Evolutionary conservation across 1,284 basidiomycete species (phyloP), one percentile per base, ranked within the genome.

Genomic region (Cutaneotrichosporon dermatis): DNA sequence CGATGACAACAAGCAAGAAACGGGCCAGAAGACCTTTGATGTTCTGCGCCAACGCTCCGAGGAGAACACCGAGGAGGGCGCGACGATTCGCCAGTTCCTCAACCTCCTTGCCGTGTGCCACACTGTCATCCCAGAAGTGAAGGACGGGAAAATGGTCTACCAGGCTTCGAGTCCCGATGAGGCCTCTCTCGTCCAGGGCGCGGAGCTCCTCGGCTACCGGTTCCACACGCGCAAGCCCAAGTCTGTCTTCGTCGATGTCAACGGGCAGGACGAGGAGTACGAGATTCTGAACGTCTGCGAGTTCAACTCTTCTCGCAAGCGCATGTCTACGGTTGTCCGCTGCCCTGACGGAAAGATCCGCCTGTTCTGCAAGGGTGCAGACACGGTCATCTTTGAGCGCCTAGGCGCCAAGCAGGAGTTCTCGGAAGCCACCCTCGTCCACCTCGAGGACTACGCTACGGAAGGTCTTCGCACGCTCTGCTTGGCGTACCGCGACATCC

Each of bases 131-230:
- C 90, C 96, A n/a, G 96, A 99, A 77, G 79, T 87, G 57, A 87
- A 86, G 67, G 86, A 91, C 57, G 82, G 80, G 41, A 93, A 90
- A 82, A 88, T 87, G 69, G 82, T 87, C 25, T 99, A 89, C 75
- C 96, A 99, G 77, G 96, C 96, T 0, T 95, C 91, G 64, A 96
- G 92, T 80, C 96, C 96, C 0, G 96, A 99, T 72, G 96, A 99
- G 77, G 96, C 93, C 0, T 96, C 96, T 1, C 81, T 99, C 39
- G 96, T 99, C 0, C 85, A 89, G 1, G 96, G 96, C 11, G 96
- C 96, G 0, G 93, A 99, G 74, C 71, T 90, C 44, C 80, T 99
- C 60, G 93, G 92, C 0, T 98, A 93, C 76, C 88, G 89, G 64
- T 99, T 99, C 76, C 90, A 90, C 70, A 94, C 84, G 4, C 89